A percentile compares a stretch with the other conserved stretches of the same genome.
These are phyloP conservation scores for Pisolithus orientalis DNA, from an alignment of 768 basidiomycete species.

Conservation along the genomic window DNA sequence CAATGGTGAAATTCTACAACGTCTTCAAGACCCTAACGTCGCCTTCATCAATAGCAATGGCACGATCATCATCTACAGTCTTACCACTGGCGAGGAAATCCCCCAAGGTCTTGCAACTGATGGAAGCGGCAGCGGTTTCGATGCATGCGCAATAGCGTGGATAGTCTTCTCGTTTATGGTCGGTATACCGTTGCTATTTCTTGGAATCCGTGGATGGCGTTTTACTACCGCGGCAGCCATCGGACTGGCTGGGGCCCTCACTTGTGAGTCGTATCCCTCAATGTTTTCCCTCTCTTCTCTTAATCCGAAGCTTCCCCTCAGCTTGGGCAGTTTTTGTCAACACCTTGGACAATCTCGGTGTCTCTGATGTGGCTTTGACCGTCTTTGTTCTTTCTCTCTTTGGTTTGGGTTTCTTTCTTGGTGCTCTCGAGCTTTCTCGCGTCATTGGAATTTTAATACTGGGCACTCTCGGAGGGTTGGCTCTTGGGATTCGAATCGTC, in stretches of 20 bases:
- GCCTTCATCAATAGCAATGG: constrained; percentile 26
- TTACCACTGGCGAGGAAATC: constrained; percentile 36
- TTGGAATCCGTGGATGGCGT: constrained; percentile 53
- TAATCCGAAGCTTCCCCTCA: constrained; percentile 14
- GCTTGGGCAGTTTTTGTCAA: constrained; percentile 64
- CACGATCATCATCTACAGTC: constrained; percentile 37
- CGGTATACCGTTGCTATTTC: constrained; percentile 49
- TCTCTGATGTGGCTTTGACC: constrained; percentile 48
- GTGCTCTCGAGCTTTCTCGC: constrained; percentile 46
- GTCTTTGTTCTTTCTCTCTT: constrained; percentile 46
- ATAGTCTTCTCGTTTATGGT: constrained; percentile 44
- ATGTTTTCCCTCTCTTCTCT: not conserved
- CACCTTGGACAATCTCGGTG: constrained; percentile 39
- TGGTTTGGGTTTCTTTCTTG: constrained; percentile 43
- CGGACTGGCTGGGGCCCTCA: constrained; percentile 44
- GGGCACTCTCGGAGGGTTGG: constrained; percentile 48
- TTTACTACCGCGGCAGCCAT: constrained; percentile 49
- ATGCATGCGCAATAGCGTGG: constrained; percentile 51
- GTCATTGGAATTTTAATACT: constrained; percentile 41
- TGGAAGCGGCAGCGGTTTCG: constrained; percentile 47
- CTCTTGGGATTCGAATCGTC: constrained; percentile 49
- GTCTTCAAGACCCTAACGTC: constrained; percentile 25
- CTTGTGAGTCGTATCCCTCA: constrained; percentile 28
- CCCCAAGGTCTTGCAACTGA: constrained; percentile 54
- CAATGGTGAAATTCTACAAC: constrained; percentile 14